Evolutionary conservation across 148 eudicot species (phyloP).

Genomic region (Dianthus caryophyllus): DNA sequence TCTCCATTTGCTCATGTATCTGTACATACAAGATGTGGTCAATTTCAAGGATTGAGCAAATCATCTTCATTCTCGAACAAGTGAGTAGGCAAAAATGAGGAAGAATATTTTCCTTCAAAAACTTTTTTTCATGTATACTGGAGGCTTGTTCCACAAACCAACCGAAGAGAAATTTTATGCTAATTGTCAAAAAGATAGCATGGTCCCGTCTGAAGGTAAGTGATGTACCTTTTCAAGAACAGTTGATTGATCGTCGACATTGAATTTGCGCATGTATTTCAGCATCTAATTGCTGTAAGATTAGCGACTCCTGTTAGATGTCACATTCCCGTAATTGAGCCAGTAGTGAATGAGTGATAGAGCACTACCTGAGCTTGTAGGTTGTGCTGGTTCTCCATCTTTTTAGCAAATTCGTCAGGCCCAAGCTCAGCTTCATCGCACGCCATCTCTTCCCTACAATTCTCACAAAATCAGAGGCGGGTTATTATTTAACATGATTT

Average conservation of each 20-base stretch:
- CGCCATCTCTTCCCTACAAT: conserved; percentile 80
- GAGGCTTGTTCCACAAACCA: neutral
- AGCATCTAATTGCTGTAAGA: conserved; percentile 88
- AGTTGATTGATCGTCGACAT: conserved; percentile 66
- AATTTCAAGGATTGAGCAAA: too few relatives aligned
- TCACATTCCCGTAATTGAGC: neutral
- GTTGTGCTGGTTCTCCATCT: conserved; percentile 49
- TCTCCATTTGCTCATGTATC: conserved; percentile 73
- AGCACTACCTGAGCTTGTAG: conserved; percentile 58
- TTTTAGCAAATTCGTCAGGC: conserved; percentile 65
- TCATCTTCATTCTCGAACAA: too few relatives aligned
- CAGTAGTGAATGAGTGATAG: neutral
- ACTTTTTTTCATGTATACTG: neutral
- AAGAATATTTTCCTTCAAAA: too few relatives aligned
- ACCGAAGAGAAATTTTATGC: neutral
- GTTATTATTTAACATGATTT: too few relatives aligned
- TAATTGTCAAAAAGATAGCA: neutral
- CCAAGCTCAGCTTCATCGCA: conserved; percentile 98
- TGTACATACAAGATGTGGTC: conserved; percentile 22
- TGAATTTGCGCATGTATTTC: conserved; percentile 69
- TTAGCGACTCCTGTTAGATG: conserved; percentile 4
- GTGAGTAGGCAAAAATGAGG: too few relatives aligned
- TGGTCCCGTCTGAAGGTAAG: neutral
- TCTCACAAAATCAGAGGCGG: conserved; percentile 13
- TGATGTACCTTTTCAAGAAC: conserved; percentile 68